A percentile compares a stretch with the other conserved stretches of the same genome.
Conservation (phyloP, 1,284 basidiomycete genomes). For the Coriolopsis trogii region DNA sequence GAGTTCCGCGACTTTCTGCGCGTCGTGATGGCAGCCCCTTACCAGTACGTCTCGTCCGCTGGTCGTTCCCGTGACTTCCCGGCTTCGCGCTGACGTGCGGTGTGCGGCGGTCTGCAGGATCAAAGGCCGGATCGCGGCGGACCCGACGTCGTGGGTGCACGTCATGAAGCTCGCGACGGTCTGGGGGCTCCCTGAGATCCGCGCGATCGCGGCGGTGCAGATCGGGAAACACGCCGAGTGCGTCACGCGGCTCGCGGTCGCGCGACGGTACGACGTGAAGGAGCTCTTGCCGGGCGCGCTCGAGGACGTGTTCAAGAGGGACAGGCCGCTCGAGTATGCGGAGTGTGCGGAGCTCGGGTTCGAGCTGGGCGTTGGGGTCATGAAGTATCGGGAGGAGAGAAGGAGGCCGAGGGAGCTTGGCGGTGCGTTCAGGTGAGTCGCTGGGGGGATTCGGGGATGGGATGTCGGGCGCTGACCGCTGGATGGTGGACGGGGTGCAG, state of each 20-base stretch:
- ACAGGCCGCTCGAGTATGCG: neutral
- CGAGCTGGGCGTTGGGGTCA: neutral
- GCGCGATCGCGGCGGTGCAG: neutral
- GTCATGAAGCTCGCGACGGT: neutral
- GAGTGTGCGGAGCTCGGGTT: neutral
- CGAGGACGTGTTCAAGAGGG: neutral
- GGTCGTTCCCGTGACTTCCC: too few species aligned
- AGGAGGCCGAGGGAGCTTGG: neutral
- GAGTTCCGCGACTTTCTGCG: too few species aligned
- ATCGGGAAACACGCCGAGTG: neutral
- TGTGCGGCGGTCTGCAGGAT: too few species aligned
- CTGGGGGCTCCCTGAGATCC: neutral
- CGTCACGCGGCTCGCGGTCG: conserved; percentile 1
- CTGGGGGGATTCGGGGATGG: too few species aligned
- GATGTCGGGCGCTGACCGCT: neutral
- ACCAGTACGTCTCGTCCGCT: too few species aligned
- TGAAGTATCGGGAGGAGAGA: neutral
- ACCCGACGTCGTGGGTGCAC: conserved; percentile 1
- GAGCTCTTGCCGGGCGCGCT: neutral
- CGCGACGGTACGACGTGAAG: neutral
- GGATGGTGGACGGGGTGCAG: neutral
- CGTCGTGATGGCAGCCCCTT: too few species aligned
- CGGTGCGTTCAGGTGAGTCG: neutral
- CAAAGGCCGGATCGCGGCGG: too few species aligned
- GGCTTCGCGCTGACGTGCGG: too few species aligned